phyloP scores from a whole-genome alignment of 1,139 yeast species.

The Protomyces macrosporus region DNA sequence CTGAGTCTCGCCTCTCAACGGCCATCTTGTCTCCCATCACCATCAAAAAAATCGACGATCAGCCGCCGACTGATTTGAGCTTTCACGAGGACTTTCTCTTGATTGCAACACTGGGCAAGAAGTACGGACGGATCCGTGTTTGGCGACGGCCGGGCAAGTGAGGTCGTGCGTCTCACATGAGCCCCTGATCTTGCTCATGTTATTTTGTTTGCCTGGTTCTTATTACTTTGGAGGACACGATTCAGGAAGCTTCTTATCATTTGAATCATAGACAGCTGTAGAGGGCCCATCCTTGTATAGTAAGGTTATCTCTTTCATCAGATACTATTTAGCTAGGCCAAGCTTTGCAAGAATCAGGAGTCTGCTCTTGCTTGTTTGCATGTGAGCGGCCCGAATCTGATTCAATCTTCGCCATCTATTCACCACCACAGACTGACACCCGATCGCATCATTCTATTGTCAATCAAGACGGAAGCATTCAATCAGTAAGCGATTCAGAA shows the following conservation, averaged over 20 bases:
- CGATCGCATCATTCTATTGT: too few relatives aligned
- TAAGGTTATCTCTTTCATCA: too few relatives aligned
- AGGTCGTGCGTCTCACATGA: background rate
- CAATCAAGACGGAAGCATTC: too few relatives aligned
- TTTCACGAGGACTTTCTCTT: slow-evolving; percentile 31
- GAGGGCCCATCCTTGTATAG: too few relatives aligned
- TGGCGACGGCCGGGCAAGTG: slow-evolving; percentile 8
- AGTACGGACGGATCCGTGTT: slow-evolving; percentile 8
- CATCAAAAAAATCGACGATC: slow-evolving; percentile 31
- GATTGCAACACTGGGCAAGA: slow-evolving; percentile 26
- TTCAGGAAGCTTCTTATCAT: background rate
- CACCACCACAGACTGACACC: too few relatives aligned
- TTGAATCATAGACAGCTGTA: too few relatives aligned
- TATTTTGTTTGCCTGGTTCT: background rate
- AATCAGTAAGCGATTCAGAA: too few relatives aligned
- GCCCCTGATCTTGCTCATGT: background rate
- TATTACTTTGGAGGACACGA: background rate
- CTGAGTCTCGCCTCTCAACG: slow-evolving; percentile 30
- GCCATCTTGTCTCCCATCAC: slow-evolving; percentile 33
- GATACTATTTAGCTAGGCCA: too few relatives aligned
- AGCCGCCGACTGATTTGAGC: slow-evolving; percentile 30
- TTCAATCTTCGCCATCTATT: too few relatives aligned
- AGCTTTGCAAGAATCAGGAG: too few relatives aligned
- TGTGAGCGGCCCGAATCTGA: too few relatives aligned
- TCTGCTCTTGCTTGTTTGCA: too few relatives aligned